Conservation (phyloP, 2,329 filamentous ascomycete species). For the Sporothrix pseudoabietina region DNA sequence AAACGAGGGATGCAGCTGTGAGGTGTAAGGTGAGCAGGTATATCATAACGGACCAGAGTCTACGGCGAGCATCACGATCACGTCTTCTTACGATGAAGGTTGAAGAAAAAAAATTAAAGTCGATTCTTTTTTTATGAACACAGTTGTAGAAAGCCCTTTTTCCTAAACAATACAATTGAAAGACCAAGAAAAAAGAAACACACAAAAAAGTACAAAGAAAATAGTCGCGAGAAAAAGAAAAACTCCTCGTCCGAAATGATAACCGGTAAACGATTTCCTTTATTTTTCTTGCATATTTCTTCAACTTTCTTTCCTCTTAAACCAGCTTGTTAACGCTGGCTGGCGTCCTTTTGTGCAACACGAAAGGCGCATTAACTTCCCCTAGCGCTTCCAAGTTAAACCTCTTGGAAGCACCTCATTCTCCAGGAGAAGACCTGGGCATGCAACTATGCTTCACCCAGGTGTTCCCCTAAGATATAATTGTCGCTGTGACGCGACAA, state of each 20-base stretch:
- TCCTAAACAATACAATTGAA: conserved; percentile 5
- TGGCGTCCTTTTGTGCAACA: not conserved
- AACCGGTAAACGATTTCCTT: not conserved
- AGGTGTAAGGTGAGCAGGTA: not conserved
- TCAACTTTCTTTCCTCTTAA: not conserved
- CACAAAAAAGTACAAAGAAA: conserved; percentile 6
- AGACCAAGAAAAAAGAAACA: conserved; percentile 1
- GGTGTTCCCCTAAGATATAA: not conserved
- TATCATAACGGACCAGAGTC: not conserved
- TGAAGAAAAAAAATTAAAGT: conserved; percentile 15
- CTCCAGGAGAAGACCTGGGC: not conserved
- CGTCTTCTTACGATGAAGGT: not conserved
- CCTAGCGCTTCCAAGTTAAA: not conserved
- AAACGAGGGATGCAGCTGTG: not conserved
- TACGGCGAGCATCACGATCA: not conserved
- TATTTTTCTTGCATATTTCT: conserved; percentile 13
- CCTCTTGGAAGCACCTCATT: not conserved
- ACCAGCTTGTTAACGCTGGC: not conserved
- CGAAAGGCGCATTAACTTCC: not conserved
- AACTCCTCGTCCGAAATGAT: conserved; percentile 3
- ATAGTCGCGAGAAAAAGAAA: not conserved
- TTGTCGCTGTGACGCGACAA: not conserved
- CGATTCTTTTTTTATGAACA: conserved; percentile 10
- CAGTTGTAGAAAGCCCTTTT: conserved; percentile 2
- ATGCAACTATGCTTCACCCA: not conserved